phyloP scores from a whole-genome alignment of 2,329 filamentous ascomycete species.

The Curvularia eragrostidis region DNA sequence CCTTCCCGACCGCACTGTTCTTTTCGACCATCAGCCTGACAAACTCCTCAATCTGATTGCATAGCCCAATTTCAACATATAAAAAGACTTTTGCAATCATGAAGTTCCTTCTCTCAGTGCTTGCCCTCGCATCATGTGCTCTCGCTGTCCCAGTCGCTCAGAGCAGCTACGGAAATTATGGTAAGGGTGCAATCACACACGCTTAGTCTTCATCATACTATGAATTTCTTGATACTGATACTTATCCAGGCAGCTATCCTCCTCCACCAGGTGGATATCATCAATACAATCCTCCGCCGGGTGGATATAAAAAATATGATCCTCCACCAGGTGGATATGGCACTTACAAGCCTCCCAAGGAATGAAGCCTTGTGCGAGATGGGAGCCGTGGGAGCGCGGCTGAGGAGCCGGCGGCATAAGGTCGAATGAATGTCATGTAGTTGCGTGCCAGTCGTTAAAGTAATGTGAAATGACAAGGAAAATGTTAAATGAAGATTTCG shows the following conservation, averaged over 20 bases:
- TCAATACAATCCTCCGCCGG: not conserved
- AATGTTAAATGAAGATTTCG: not conserved
- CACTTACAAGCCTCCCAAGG: not conserved
- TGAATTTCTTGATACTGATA: not conserved
- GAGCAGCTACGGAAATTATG: conserved; percentile 23
- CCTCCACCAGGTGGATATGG: not conserved
- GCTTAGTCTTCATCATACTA: not conserved
- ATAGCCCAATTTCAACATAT: not conserved
- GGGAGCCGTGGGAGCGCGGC: not conserved
- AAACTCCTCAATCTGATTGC: not conserved
- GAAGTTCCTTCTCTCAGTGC: conserved; percentile 29
- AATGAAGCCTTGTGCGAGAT: not conserved
- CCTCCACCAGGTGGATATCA: not conserved
- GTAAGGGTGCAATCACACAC: conserved; percentile 4
- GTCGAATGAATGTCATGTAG: not conserved
- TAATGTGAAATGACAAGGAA: not conserved
- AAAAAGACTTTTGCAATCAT: conserved; percentile 10
- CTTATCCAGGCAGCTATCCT: not conserved
- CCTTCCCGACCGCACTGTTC: not conserved
- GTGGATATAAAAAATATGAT: no score
- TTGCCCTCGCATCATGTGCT: conserved; percentile 30
- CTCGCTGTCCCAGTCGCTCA: conserved; percentile 31
- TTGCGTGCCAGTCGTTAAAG: not conserved
- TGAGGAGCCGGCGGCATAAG: not conserved
- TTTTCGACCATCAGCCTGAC: not conserved